Evolutionary conservation across 768 basidiomycete species (phyloP), one percentile per base, ranked within the genome.

Genomic region (Russula dissimulans): DNA sequence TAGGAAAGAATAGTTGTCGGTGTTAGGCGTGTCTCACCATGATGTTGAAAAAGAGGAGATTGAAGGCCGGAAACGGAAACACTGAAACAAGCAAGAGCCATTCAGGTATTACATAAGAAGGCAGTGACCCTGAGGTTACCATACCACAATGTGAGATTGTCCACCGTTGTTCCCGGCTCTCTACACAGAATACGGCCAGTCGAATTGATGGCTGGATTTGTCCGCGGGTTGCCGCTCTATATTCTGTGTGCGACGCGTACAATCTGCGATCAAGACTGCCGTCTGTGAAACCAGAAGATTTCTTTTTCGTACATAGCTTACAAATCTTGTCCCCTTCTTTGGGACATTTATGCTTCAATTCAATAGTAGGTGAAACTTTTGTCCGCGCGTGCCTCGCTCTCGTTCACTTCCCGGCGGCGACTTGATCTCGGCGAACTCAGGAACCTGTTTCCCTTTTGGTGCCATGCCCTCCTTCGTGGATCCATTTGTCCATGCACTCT

Each of bases 1-100:
- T 50, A 11, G 50, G 15, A 31, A 38, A 54, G 14, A 15, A 32
- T 8, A 39, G n/a, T 17, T 8, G 26, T 32, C 11, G n/a, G 0
- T 8, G 2, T 9, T 14, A 7, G 14, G 49, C 42, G 7, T 17
- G 22, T 17, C 53, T 17, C 67, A 75, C 74, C 74, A 73, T 73
- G 26, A 43, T 54, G 46, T 26, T 26, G 22, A 26, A 26, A 58
- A 45, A 56, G 61, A 57, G 6, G 10, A 22, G 39, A 41, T 22
- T 31, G 17, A 42, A 18, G n/a, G 5, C 1, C 34, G 18, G 17
- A 9, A 26, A 26, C 22, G 22, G 22, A 26, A 26, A 26, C 22
- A 26, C 22, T 26, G 22, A 26, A 26, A 26, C 22, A 26, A 26
- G n/a, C n/a, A n/a, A n/a, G n/a, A n/a, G 22, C 22, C 22, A 2